Evolutionary conservation across 805 yeast species (phyloP).

Genomic region (Wickerhamomyces ciferrii): DNA sequence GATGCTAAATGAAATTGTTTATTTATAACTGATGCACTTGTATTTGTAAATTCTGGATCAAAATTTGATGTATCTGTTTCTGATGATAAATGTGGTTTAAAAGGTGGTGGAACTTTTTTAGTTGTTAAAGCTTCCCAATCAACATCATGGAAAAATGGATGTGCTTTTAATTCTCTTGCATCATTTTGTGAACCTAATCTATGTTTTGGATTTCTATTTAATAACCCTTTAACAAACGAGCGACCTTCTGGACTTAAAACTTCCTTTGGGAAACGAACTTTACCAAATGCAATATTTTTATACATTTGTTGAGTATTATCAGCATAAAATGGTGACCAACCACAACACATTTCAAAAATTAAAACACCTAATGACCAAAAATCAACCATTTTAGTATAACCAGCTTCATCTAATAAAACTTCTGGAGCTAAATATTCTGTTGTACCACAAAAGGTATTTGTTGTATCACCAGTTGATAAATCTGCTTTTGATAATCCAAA

Average conservation of each 20-base stretch:
- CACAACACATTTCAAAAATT: conserved; percentile 98
- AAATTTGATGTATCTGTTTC: conserved; percentile 96
- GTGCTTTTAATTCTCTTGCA: conserved; percentile 88
- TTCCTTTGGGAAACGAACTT: conserved; percentile 95
- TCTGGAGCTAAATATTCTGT: conserved; percentile 98
- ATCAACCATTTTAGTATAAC: conserved; percentile 98
- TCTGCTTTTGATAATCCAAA: conserved; percentile 96
- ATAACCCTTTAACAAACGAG: conserved; percentile 88
- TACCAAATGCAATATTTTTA: conserved; percentile 97
- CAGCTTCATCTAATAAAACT: conserved; percentile 89
- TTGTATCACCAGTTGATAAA: conserved; percentile 73
- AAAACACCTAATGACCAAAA: conserved; percentile 98
- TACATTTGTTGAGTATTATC: conserved; percentile 98
- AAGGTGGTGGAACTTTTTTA: conserved; percentile 92
- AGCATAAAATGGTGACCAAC: conserved; percentile 98
- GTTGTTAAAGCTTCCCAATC: conserved; percentile 80
- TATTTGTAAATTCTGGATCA: conserved; percentile 95
- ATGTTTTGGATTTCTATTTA: conserved; percentile 94
- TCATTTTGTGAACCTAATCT: conserved; percentile 88
- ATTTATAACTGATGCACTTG: conserved; percentile 77
- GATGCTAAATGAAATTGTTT: conserved; percentile 49
- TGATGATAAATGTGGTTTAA: conserved; percentile 85
- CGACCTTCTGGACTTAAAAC: conserved; percentile 91
- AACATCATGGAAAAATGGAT: conserved; percentile 85
- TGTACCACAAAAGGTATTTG: conserved; percentile 97